phyloP scores from a whole-genome alignment of 495 filamentous ascomycete genomes.

The Rostrohypoxylon terebratum region DNA sequence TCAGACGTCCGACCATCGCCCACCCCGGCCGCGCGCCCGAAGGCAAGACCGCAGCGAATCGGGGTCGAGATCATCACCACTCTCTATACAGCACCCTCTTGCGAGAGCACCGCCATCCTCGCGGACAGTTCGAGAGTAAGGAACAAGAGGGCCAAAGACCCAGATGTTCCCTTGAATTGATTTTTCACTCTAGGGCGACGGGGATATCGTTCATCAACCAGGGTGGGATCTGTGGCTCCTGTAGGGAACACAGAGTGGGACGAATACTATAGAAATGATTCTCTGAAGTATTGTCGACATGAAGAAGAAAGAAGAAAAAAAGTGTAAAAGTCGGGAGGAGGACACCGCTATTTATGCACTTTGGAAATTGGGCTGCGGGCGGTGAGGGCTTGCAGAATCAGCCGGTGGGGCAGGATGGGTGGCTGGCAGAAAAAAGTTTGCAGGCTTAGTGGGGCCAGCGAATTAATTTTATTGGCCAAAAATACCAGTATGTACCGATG shows the following conservation, averaged over 20 bases:
- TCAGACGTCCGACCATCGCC: slow-evolving; percentile 72
- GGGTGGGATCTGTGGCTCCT: slow-evolving; percentile 72
- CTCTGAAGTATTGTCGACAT: slow-evolving; percentile 50
- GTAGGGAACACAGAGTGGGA: slow-evolving; percentile 82
- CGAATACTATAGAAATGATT: slow-evolving; percentile 92
- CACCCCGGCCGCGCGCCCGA: slow-evolving; percentile 68
- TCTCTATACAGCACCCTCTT: slow-evolving; percentile 63
- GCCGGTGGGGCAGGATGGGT: too few species aligned
- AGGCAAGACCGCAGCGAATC: slow-evolving; percentile 61
- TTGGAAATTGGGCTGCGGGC: background rate
- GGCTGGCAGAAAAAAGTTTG: background rate
- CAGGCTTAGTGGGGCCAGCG: slow-evolving; percentile 6
- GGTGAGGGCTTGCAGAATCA: slow-evolving; percentile 6
- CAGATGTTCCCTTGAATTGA: slow-evolving; percentile 43
- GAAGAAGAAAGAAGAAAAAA: slow-evolving; percentile 51
- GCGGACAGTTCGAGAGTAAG: slow-evolving; percentile 64
- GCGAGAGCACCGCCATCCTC: slow-evolving; percentile 60
- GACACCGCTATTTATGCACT: slow-evolving; percentile 48
- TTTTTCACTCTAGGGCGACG: slow-evolving; percentile 69
- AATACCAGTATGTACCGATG: background rate
- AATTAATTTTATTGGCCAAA: background rate
- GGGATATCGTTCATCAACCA: slow-evolving; percentile 72
- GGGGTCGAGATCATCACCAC: slow-evolving; percentile 74
- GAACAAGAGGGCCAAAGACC: slow-evolving; percentile 37
- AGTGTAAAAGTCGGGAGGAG: slow-evolving; percentile 24